Conservation (phyloP, 306 rosid genomes). For the Medicago ruthenica region DNA sequence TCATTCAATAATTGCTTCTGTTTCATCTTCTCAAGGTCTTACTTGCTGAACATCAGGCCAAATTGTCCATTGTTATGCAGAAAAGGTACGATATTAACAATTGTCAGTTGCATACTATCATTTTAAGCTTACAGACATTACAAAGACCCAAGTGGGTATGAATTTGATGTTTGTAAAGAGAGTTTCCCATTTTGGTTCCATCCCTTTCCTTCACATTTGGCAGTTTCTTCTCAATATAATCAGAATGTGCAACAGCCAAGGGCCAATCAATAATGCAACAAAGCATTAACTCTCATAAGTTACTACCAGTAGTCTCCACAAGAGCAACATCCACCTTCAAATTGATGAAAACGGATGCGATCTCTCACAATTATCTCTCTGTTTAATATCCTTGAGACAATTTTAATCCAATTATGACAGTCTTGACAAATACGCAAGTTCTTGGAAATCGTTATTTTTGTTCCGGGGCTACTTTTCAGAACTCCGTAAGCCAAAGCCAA, state of each 20-base stretch:
- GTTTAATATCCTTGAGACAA: constrained; percentile 53
- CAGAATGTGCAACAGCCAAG: background rate
- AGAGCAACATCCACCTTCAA: constrained; percentile 71
- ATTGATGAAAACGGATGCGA: constrained; percentile 75
- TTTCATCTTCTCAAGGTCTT: background rate
- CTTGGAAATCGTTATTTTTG: constrained; percentile 66
- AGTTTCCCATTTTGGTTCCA: background rate
- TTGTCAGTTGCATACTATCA: background rate
- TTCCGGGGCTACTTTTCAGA: constrained; percentile 70
- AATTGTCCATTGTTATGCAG: background rate
- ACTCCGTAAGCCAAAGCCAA: constrained; percentile 73
- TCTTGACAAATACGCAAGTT: constrained; percentile 60
- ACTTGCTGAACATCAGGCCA: background rate
- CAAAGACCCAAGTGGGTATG: background rate
- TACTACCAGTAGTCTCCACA: constrained; percentile 75
- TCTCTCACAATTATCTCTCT: constrained; percentile 75
- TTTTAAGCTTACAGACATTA: background rate
- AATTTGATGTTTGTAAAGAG: constrained; percentile 23
- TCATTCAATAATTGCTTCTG: background rate
- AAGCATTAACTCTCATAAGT: constrained; percentile 32
- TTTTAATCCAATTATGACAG: constrained; percentile 68
- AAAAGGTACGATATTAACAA: background rate
- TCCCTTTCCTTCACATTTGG: background rate
- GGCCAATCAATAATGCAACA: constrained; percentile 30
- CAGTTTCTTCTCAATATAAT: constrained; percentile 22